phyloP scores from a whole-genome alignment of 2,329 filamentous ascomycete genomes.

The Dactylellina cionopaga region DNA sequence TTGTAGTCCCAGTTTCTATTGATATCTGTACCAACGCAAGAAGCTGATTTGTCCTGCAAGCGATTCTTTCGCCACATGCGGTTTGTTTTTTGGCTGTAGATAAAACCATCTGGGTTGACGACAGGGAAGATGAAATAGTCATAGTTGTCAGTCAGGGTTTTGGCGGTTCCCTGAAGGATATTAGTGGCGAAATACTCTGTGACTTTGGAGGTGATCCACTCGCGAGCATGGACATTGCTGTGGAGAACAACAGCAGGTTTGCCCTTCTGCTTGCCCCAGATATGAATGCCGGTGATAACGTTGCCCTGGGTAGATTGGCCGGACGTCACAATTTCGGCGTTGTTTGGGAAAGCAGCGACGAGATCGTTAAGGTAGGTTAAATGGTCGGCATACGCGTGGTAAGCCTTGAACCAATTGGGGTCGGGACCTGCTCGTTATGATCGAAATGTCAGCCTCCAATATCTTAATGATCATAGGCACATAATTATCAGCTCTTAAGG shows the following conservation, averaged over 20 bases:
- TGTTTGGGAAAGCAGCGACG: slow-evolving; percentile 62
- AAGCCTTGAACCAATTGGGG: slow-evolving; percentile 65
- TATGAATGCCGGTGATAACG: slow-evolving; percentile 64
- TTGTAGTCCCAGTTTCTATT: slow-evolving; percentile 69
- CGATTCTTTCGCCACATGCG: slow-evolving; percentile 73
- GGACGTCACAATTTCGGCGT: slow-evolving; percentile 65
- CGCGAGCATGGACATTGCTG: slow-evolving; percentile 69
- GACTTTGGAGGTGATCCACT: slow-evolving; percentile 69
- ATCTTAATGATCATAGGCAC: slow-evolving; percentile 28
- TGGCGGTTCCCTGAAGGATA: slow-evolving; percentile 64
- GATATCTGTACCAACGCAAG: slow-evolving; percentile 66
- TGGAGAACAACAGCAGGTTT: slow-evolving; percentile 67
- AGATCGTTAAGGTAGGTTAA: slow-evolving; percentile 65
- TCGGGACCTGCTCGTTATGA: slow-evolving; percentile 21
- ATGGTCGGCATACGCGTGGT: slow-evolving; percentile 68
- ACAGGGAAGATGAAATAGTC: slow-evolving; percentile 74
- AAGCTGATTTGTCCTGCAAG: slow-evolving; percentile 61
- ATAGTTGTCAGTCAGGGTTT: slow-evolving; percentile 68
- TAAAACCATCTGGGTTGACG: slow-evolving; percentile 72
- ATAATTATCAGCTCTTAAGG: too few species aligned
- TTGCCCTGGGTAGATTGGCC: slow-evolving; percentile 65
- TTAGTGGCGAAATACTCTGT: slow-evolving; percentile 67
- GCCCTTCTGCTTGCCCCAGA: slow-evolving; percentile 63
- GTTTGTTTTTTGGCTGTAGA: slow-evolving; percentile 68
- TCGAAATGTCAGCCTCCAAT: slow-evolving; percentile 6